Evolutionary conservation across 176 grass and related monocot genomes (phyloP), one percentile per base, ranked within the genome.

Genomic region (Oryza meyeriana): DNA sequence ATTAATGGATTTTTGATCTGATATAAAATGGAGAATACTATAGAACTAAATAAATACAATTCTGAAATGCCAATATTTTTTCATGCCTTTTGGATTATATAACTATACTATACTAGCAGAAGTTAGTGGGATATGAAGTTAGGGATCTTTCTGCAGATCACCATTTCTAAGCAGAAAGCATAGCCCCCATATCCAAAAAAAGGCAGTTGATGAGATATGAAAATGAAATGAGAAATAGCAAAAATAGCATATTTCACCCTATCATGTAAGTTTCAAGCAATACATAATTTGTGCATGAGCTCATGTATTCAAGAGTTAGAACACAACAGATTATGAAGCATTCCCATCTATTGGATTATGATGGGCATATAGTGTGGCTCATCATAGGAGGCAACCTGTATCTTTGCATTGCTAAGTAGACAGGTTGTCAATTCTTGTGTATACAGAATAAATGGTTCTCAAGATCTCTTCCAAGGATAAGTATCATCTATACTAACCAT

Each of bases 171-270:
- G 72, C 36, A 69, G 26, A 30, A 30, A 29, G 11, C 0, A 11
- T 58, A 66, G 72, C 12, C 14, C 61, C 22, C 58, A 24, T 67
- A 41, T 52, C 50, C 63, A 38, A 52, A 81, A 55, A 62, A 75
- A 62, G 70, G 52, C 29, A 24, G 26, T 64, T 42, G 17, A 83
- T 57, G 40, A 59, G 17, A 80, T 69, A 81, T 69, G 47, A 80
- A 88, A 79, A 69, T 80, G 33, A 80, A 74, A 78, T 63, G 22
- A 62, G 26, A 13, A 66, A 66, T 48, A 66, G 66, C n/a, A 62
- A 84, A 84, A 64, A 29, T 14, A 78, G 32, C 35, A 74, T 47
- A 7, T 59, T 64, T 61, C 50, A 80, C 27, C 34, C 4, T 28
- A 22, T 4, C 28, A 26, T 45, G 12, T 9, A 74, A 68, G 14